A percentile compares a stretch with the other conserved stretches of the same genome.
These are phyloP conservation scores for Zymoseptoria passerinii DNA, from an alignment of 2,329 filamentous ascomycete genomes.

Conservation along the genomic window DNA sequence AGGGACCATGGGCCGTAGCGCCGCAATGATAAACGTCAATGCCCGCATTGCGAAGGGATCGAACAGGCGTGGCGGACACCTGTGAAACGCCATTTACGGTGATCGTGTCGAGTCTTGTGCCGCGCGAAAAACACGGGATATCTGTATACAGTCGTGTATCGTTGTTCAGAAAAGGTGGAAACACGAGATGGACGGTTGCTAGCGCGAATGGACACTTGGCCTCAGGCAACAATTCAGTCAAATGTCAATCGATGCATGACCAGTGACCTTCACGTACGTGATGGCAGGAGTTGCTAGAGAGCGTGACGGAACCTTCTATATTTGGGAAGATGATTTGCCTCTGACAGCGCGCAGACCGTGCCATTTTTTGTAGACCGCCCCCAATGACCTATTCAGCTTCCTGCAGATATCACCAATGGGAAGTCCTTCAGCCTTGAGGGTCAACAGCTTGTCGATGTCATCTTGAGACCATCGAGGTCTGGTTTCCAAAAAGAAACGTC, in stretches of 20 bases:
- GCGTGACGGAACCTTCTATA: too few relatives aligned
- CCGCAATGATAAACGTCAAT: background rate
- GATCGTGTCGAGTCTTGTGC: background rate
- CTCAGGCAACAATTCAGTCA: too few relatives aligned
- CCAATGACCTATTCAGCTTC: background rate
- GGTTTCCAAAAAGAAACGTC: too few relatives aligned
- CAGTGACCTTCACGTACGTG: too few relatives aligned
- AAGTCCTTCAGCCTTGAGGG: background rate
- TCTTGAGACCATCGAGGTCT: too few relatives aligned
- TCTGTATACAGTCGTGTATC: background rate
- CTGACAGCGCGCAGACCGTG: background rate
- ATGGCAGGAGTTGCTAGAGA: too few relatives aligned
- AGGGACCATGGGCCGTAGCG: background rate
- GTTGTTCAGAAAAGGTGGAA: too few relatives aligned
- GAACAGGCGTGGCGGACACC: background rate
- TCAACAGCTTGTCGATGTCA: background rate
- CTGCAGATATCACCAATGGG: background rate
- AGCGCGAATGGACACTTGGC: too few relatives aligned
- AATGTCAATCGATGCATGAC: too few relatives aligned
- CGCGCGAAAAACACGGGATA: background rate
- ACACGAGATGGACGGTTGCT: too few relatives aligned
- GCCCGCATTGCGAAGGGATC: too few relatives aligned
- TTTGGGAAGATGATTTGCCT: background rate
- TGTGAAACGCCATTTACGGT: background rate
- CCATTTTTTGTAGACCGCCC: background rate